Evolutionary conservation across 192 early-diverging fungal genomes (phyloP), one percentile per base, ranked within the genome.

Genomic region (Rhizoclosmatium globosum): DNA sequence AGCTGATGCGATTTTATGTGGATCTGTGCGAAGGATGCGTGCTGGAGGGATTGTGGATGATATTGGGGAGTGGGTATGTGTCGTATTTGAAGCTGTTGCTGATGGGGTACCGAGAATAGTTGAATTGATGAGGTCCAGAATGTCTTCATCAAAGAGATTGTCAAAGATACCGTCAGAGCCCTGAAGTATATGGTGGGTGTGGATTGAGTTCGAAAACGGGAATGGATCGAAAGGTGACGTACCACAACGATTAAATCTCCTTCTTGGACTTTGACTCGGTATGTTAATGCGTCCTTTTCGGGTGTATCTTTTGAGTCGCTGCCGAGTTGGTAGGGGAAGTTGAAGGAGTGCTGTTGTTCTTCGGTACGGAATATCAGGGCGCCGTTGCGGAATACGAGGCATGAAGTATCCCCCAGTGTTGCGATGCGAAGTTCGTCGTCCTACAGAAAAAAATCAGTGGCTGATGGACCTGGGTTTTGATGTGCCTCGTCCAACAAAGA

Each of bases 281-380:
- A 98, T 44, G 87, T 84, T 81, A 95, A 93, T 0, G 98, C 94
- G 79, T 97, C 95, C 45, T 86, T 83, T 53, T 76, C 74, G 2
- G 98, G 96, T 3, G 75, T 78, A 87, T 98, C 95, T 60, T 89
- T 90, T 64, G 88, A 87, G 56, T 93, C 93, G 13, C 94, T 97
- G 59, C 98, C 95, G 41, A 99, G 90, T 79, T 99, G 98, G 81
- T 91, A 98, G 4, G 98, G 98, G 79, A 94, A 98, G 84, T 99
- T 99, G 87, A 99, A 99, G 15, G 95, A 97, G 84, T 99, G 96
- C 83, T 98, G 97, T 78, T 98, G 98, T 82, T 98, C 97, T 85
- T 98, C 96, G 45, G 92, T 96, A 48, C 96, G 89, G 84, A 98
- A 99, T 23, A 97, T 92, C 82, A 94, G 89, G 72, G 95, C 92